phyloP scores from a whole-genome alignment of 2,329 filamentous ascomycete species.

The Fusarium avenaceum region DNA sequence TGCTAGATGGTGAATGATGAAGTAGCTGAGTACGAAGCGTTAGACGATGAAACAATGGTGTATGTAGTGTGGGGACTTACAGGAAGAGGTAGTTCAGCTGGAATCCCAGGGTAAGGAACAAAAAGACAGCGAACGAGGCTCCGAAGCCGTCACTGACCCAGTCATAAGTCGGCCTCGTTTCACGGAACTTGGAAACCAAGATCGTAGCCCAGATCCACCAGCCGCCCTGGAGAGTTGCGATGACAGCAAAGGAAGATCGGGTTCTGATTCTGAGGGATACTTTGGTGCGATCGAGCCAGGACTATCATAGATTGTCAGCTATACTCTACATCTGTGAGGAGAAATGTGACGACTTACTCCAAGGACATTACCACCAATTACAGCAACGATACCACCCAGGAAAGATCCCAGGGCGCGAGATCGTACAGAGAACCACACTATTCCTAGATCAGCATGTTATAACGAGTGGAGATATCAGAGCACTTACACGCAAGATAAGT shows the following conservation, averaged over 20 bases:
- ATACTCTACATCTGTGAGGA: background rate
- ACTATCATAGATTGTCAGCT: constrained; percentile 44
- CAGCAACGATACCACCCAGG: constrained; percentile 75
- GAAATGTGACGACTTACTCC: constrained; percentile 61
- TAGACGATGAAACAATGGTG: background rate
- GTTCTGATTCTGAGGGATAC: constrained; percentile 68
- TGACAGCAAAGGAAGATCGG: constrained; percentile 66
- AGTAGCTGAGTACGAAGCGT: constrained; percentile 64
- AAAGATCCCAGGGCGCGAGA: constrained; percentile 78
- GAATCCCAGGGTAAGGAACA: constrained; percentile 76
- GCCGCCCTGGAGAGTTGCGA: constrained; percentile 71
- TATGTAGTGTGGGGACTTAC: constrained; percentile 54
- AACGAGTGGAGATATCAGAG: no score
- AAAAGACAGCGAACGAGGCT: constrained; percentile 73
- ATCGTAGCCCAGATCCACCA: constrained; percentile 82
- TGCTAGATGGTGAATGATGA: constrained; percentile 76
- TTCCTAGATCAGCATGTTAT: background rate
- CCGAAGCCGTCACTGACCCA: constrained; percentile 76
- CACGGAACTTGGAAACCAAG: constrained; percentile 71
- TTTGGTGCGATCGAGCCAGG: constrained; percentile 70
- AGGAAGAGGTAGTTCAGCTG: constrained; percentile 81
- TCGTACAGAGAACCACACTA: constrained; percentile 77
- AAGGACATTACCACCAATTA: constrained; percentile 74
- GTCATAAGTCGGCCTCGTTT: constrained; percentile 72
- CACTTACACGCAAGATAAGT: constrained; percentile 66